Conservation (phyloP, 1,284 basidiomycete species). For the Ceratobasidium sp. region DNA sequence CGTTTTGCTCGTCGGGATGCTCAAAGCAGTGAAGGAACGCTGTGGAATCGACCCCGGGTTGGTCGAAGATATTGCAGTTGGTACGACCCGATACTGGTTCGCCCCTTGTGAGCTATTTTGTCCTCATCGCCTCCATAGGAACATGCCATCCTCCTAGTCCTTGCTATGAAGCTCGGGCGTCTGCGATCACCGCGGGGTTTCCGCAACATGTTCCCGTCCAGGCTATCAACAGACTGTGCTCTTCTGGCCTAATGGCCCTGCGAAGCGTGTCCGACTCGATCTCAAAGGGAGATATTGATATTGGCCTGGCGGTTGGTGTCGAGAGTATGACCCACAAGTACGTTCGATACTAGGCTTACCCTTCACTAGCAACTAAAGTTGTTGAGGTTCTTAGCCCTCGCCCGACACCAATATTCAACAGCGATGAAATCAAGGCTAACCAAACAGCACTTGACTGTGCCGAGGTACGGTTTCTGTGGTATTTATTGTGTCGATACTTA, state of each 20-base stretch:
- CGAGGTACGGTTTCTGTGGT: slow-evolving; percentile 61
- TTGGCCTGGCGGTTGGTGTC: slow-evolving; percentile 83
- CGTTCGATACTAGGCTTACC: slow-evolving; percentile 50
- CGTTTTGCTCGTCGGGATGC: slow-evolving; percentile 73
- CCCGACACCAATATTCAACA: slow-evolving; percentile 76
- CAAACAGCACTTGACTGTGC: slow-evolving; percentile 73
- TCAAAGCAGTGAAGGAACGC: slow-evolving; percentile 67
- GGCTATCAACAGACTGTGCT: slow-evolving; percentile 85
- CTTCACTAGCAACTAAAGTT: not conserved
- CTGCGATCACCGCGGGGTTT: slow-evolving; percentile 83
- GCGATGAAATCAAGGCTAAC: slow-evolving; percentile 63
- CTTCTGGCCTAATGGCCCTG: slow-evolving; percentile 87
- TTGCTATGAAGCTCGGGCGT: slow-evolving; percentile 79
- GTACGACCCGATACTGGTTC: slow-evolving; percentile 57
- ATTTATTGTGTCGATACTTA: not conserved
- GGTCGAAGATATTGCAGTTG: slow-evolving; percentile 85
- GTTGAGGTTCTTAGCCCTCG: slow-evolving; percentile 65
- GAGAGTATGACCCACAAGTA: slow-evolving; percentile 88
- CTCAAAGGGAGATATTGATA: slow-evolving; percentile 66
- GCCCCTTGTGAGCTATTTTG: slow-evolving; percentile 2
- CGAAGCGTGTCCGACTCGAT: slow-evolving; percentile 83
- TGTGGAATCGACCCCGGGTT: slow-evolving; percentile 65
- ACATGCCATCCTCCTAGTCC: slow-evolving; percentile 85
- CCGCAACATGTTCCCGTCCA: slow-evolving; percentile 79
- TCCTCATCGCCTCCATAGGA: slow-evolving; percentile 57